Percentiles rank a stretch among this genome's conserved stretches.
Evolutionary conservation across 1,284 basidiomycete species (phyloP).

Genomic region (Marasmius oreades): DNA sequence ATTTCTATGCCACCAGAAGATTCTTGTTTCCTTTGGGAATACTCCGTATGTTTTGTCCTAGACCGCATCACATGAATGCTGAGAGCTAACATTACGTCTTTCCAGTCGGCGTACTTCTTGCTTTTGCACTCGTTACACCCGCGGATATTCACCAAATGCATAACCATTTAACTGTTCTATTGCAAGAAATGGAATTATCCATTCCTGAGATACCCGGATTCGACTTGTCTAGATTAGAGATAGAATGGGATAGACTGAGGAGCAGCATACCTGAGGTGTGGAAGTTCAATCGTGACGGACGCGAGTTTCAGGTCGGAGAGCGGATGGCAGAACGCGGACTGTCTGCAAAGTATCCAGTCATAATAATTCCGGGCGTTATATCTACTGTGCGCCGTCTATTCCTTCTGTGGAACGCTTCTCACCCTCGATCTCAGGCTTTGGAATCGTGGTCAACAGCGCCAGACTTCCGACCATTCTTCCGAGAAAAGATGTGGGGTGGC

Average conservation of each 20-base stretch:
- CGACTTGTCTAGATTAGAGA: constrained; percentile 61
- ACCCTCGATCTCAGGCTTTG: constrained; percentile 46
- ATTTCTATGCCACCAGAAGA: constrained; percentile 24
- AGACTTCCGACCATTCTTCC: constrained; percentile 77
- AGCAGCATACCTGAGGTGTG: constrained; percentile 68
- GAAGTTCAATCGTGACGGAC: constrained; percentile 79
- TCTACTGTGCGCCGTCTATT: constrained; percentile 54
- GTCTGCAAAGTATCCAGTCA: constrained; percentile 72
- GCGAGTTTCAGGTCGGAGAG: constrained; percentile 85
- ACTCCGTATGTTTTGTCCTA: constrained; percentile 24
- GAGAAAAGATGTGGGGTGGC: constrained; percentile 86
- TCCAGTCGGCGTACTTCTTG: constrained; percentile 62
- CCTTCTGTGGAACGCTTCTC: not conserved
- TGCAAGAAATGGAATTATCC: constrained; percentile 57
- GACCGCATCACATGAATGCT: constrained; percentile 6
- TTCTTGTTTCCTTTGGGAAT: constrained; percentile 38
- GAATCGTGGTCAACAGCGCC: constrained; percentile 86
- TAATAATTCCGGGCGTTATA: constrained; percentile 79
- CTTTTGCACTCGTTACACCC: constrained; percentile 58
- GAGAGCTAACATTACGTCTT: constrained; percentile 5
- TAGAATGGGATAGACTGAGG: constrained; percentile 65
- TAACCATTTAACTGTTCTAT: constrained; percentile 45
- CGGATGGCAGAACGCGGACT: constrained; percentile 65
- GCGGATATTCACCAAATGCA: constrained; percentile 58
- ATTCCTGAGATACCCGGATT: constrained; percentile 55